These are phyloP conservation scores for Hordeum marinum DNA, from an alignment of 176 grass and related monocot genomes.

Conservation along the genomic window DNA sequence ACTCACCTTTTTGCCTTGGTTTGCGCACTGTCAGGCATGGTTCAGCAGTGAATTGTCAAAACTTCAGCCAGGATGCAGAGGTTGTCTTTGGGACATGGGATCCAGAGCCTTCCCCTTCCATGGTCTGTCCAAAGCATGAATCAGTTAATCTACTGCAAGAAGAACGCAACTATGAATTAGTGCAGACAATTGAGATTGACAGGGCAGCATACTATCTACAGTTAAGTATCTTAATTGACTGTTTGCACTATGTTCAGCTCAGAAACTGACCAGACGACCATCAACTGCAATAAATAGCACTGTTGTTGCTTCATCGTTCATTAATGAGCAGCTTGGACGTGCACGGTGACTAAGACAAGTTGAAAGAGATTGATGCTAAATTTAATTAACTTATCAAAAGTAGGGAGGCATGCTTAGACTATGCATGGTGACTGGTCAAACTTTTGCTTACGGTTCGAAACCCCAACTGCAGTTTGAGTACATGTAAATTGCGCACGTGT, in stretches of 20 bases:
- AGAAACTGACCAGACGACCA: background rate
- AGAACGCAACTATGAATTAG: background rate
- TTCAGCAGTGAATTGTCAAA: slow-evolving; percentile 26
- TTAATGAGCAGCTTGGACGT: background rate
- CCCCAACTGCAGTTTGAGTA: background rate
- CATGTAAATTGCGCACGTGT: background rate
- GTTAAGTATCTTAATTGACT: background rate
- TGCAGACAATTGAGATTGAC: background rate
- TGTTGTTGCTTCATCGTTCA: background rate
- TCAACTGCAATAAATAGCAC: background rate
- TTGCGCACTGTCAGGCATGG: slow-evolving; percentile 8
- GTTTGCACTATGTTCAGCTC: background rate
- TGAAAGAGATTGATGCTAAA: background rate
- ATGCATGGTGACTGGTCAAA: background rate
- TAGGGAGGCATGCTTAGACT: background rate
- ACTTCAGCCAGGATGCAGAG: slow-evolving; percentile 20
- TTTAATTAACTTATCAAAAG: background rate
- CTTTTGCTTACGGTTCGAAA: background rate
- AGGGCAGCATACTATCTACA: background rate
- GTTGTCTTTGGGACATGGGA: slow-evolving; percentile 15
- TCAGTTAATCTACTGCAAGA: background rate
- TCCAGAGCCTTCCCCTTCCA: background rate
- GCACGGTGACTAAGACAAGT: background rate
- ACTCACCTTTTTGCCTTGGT: background rate
- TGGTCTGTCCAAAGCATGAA: background rate